Evolutionary conservation across 225 moss, liverwort and hornwort species (phyloP).

Genomic region (Antitrichia curtipendula): DNA sequence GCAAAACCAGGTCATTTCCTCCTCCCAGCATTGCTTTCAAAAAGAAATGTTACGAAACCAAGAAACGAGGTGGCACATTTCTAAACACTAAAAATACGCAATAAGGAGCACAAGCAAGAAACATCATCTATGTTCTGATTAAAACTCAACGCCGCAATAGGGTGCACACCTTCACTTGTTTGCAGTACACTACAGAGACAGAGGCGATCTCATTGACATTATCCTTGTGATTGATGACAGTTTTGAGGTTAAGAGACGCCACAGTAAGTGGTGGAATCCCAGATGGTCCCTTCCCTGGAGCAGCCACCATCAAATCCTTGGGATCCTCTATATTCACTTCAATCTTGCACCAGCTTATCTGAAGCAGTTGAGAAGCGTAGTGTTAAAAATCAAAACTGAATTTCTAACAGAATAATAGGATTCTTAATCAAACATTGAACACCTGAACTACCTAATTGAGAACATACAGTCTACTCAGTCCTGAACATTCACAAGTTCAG

Average conservation of each 20-base stretch:
- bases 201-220: conserved; percentile 89
- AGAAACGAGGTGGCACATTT: background rate
- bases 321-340: conserved; percentile 72
- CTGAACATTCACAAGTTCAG: background rate
- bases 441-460: background rate
- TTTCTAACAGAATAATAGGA: background rate
- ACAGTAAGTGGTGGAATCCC: conserved; percentile 72
- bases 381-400: background rate
- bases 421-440: background rate
- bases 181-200: conserved; percentile 79
- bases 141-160: background rate
- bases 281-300: conserved; percentile 48
- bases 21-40: background rate
- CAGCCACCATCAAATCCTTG: conserved; percentile 57
- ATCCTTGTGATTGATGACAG: conserved; percentile 77
- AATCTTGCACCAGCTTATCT: conserved; percentile 96
- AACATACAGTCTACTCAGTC: background rate
- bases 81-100: background rate
- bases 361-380: background rate
- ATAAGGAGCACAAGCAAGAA: background rate
- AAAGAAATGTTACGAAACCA: background rate
- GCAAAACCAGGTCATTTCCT: background rate
- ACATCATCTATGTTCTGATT: background rate
- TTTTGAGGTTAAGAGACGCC: conserved; percentile 91
- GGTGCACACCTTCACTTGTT: conserved; percentile 62